Base-by-base conservation (phyloP, 129 eudicot species). In the Smallanthus sonchifolius region DNA sequence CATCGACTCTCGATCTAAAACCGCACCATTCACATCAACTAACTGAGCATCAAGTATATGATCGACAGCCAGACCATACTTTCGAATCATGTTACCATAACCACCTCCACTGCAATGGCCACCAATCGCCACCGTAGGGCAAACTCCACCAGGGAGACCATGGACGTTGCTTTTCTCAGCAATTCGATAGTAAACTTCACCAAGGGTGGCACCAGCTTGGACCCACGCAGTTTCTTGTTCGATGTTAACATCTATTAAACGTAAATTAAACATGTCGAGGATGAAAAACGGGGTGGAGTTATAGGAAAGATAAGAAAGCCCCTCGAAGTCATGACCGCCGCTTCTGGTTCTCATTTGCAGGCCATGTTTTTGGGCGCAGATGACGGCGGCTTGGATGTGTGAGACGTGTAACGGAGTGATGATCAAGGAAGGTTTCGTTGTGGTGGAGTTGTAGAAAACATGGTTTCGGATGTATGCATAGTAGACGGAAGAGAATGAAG, bases 51-150 rank as follows among this genome's bases (percentile, higher is more conserved):
- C 88, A 5, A 80, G 3, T 5, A 88, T 76, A 49, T 61, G 62
- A 56, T 88, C 90, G 15, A 78, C 80, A 0, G 89, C 2, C 2
- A 88, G 81, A 6, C 90, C 90, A 17, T 70, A 80, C 75, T 83
- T 71, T 28, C 90, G 43, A 81, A 80, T 40, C 86, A 88, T 51
- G 75, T 80, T 85, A 7, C 93, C 90, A n/a, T 80, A 88, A 5
- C 89, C 90, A 4, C 76, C 93, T 2, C 89, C 93, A 28, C 86
- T 66, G 32, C 83, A 69, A 72, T 87, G 93, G 0, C 93, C 93
- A 45, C 84, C 93, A 37, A 82, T 81, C 4, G 84, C 90, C 2
- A 88, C 87, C 0, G 83, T 80, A 4, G 90, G 89, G 73, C 92
- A 87, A n/a, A 87, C 85, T 1, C 92, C 89, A 32, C 77, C 92